Conservation (phyloP, 1,284 basidiomycete species). For the Fomes fomentarius region DNA sequence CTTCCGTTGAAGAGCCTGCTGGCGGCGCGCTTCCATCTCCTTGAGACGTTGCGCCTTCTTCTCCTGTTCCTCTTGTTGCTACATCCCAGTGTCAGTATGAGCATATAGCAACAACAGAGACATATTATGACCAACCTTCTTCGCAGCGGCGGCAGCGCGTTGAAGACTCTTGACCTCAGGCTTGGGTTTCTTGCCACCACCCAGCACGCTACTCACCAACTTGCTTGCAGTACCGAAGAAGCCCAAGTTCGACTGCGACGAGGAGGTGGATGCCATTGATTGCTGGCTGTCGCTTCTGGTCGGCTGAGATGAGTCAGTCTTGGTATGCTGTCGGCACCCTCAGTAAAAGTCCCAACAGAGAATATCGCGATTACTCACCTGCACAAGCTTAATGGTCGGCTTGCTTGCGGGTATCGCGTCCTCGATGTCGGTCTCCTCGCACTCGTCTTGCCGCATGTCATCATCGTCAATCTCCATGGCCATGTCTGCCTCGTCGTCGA, state of each 20-base stretch:
- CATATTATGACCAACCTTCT: conserved; percentile 63
- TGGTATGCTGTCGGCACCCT: conserved; percentile 5
- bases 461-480: conserved; percentile 40
- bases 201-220: conserved; percentile 63
- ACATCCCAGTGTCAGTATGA: too few relatives aligned
- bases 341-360: neutral
- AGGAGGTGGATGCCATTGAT: conserved; percentile 56
- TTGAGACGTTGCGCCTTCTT: conserved; percentile 76
- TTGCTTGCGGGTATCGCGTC: conserved; percentile 42
- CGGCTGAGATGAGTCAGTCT: conserved; percentile 18
- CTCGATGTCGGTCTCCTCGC: conserved; percentile 44
- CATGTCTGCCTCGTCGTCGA: conserved; percentile 29
- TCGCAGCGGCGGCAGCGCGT: conserved; percentile 79
- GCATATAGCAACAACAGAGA: too few relatives aligned
- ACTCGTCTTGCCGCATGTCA: conserved; percentile 28
- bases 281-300: conserved; percentile 50
- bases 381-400: conserved; percentile 42
- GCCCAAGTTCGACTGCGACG: conserved; percentile 58
- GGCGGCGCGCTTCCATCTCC: conserved; percentile 80
- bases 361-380: conserved; percentile 39
- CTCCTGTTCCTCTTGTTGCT: conserved; percentile 88
- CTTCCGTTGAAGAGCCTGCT: conserved; percentile 73
- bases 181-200: conserved; percentile 68
- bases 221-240: conserved; percentile 72
- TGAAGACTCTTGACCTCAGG: conserved; percentile 83